Percentiles rank a stretch among this genome's conserved stretches.
These are phyloP conservation scores for Mercurialis annua DNA, from an alignment of 345 rosid species.

Conservation along the genomic window DNA sequence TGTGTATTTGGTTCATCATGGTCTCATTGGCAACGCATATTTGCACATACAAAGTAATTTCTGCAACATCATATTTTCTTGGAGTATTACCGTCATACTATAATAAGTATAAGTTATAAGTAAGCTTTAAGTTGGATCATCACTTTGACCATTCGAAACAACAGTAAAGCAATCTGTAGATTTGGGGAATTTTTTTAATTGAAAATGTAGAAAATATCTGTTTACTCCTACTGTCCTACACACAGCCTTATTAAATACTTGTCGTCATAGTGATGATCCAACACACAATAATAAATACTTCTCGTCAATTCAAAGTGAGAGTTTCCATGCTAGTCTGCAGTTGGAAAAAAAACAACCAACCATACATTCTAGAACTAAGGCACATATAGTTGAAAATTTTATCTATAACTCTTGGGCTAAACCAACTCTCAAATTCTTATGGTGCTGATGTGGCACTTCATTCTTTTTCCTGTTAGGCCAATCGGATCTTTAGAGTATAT, in stretches of 20 bases:
- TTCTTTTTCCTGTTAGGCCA: conserved; percentile 51
- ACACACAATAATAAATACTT: too few relatives aligned
- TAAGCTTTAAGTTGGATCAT: neutral
- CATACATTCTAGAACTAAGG: neutral
- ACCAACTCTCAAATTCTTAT: neutral
- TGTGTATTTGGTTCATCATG: conserved; percentile 70
- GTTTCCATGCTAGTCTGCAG: too few relatives aligned
- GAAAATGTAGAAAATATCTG: too few relatives aligned
- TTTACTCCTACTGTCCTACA: neutral
- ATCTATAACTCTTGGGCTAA: neutral
- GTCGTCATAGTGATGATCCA: neutral
- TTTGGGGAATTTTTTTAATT: too few relatives aligned
- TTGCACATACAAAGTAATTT: conserved; percentile 55
- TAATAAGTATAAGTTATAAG: neutral
- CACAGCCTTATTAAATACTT: neutral
- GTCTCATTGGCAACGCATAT: conserved; percentile 68
- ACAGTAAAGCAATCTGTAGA: neutral
- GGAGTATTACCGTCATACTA: neutral
- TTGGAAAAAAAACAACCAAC: neutral
- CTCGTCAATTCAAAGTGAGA: too few relatives aligned
- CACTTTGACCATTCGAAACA: neutral
- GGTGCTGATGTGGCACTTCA: too few relatives aligned
- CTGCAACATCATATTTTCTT: neutral
- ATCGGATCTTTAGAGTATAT: conserved; percentile 52
- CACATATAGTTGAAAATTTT: neutral